Percentiles rank a stretch among this genome's conserved stretches.
These are phyloP conservation scores for Niveomyces coronatus DNA, from an alignment of 2,329 filamentous ascomycete genomes.

Conservation along the genomic window DNA sequence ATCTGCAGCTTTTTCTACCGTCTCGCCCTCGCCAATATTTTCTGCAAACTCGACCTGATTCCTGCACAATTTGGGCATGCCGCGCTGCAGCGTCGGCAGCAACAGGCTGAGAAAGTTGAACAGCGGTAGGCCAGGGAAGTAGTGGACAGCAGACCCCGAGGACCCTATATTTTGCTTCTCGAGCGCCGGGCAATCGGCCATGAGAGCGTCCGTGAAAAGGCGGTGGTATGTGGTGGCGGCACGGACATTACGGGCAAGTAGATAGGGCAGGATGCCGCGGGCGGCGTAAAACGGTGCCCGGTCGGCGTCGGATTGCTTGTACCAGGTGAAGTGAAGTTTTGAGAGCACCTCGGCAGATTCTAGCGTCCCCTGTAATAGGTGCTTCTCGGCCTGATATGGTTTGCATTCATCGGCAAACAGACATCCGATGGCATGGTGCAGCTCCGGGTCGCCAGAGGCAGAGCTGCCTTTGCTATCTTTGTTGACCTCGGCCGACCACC, in stretches of 20 bases:
- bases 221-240: slow-evolving; percentile 77
- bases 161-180: slow-evolving; percentile 72
- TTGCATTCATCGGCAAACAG: slow-evolving; percentile 91
- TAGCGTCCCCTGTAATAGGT: slow-evolving; percentile 78
- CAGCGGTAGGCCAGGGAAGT: slow-evolving; percentile 87
- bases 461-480: too few species aligned
- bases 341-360: slow-evolving; percentile 75
- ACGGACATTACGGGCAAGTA: slow-evolving; percentile 81
- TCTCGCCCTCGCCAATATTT: slow-evolving; percentile 60
- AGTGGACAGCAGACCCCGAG: slow-evolving; percentile 58
- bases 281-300: slow-evolving; percentile 79
- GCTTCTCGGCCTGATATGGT: slow-evolving; percentile 84
- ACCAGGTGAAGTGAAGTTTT: slow-evolving; percentile 87
- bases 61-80: slow-evolving; percentile 65
- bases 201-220: slow-evolving; percentile 39
- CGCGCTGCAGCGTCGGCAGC: slow-evolving; percentile 73
- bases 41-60: slow-evolving; percentile 74
- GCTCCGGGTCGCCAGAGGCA: slow-evolving; percentile 83
- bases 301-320: slow-evolving; percentile 77
- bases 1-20: too few species aligned
- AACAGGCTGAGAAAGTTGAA: slow-evolving; percentile 88
- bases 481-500: slow-evolving; percentile 76
- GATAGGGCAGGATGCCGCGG: slow-evolving; percentile 80
- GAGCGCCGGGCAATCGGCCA: slow-evolving; percentile 39
- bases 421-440: slow-evolving; percentile 84